Base-by-base conservation (phyloP, 305 asterid genomes). In the Withania somnifera region DNA sequence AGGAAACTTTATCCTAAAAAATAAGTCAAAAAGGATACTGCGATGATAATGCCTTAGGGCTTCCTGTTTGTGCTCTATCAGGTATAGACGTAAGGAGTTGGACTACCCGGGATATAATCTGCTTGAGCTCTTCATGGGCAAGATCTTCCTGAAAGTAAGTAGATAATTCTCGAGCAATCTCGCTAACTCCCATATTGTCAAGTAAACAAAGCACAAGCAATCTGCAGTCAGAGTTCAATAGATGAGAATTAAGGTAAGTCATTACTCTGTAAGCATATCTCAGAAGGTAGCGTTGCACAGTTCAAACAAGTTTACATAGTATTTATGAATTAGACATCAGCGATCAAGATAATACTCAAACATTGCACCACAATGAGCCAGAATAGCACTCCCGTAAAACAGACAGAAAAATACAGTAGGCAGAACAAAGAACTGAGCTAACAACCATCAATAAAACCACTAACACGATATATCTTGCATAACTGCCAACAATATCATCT, bases 51-150 rank as follows among this genome's bases (percentile, higher is more conserved):
- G 91, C 88, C 82, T 90, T 38, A 11, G 96, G 91, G 76, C 93
- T 90, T 77, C 90, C 91, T 19, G 85, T 88, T 83, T 93, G 91
- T 84, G 97, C 93, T 91, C 94, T 96, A 90, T 96, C 98, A 60
- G 99, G 98, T 88, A 94, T 90, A 81, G 98, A 94, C 53, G 97
- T 88, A 86, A 96, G 87, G 83, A 94, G 91, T 88, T 92, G 97
- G 77, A 94, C 90, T 78, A 84, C 86, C 87, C 81, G 81, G 19
- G 93, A 90, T 81, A 89, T 86, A 77, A 85, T 85, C 86, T 88
- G 91, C 92, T 85, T 89, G 56, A 85, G 84, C 79, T 91, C 90
- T 80, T 93, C 94, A 84, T 81, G 87, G 78, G 89, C 75, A 81
- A 76, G 81, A 57, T 88, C 92, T 87, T 89, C 91, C 68, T 77